These are phyloP conservation scores for Vigna nakashimae DNA, from an alignment of 306 rosid species.

Conservation along the genomic window DNA sequence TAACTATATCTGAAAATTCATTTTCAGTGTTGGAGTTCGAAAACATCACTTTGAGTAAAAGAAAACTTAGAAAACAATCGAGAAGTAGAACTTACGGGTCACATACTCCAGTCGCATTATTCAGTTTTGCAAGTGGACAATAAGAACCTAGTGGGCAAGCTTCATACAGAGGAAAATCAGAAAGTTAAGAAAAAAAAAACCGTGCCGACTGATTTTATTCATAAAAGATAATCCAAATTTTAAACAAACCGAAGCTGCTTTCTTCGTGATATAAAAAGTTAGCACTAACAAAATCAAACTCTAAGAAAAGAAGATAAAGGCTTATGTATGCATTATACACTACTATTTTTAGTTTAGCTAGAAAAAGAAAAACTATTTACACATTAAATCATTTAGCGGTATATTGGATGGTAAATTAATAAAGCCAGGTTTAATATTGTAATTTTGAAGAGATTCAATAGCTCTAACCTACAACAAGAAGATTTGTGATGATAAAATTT, in stretches of 20 bases:
- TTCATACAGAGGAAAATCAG: constrained; percentile 55
- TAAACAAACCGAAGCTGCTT: constrained; percentile 24
- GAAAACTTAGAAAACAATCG: constrained; percentile 30
- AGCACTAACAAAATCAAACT: background rate
- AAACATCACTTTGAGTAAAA: constrained; percentile 16
- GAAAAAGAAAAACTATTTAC: background rate
- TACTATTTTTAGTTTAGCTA: no score
- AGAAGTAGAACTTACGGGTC: constrained; percentile 74
- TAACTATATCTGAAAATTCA: constrained; percentile 72
- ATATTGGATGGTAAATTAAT: background rate
- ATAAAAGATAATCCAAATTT: background rate
- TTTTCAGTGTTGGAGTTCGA: constrained; percentile 39
- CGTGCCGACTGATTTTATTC: constrained; percentile 2
- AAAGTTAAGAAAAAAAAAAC: constrained; percentile 22
- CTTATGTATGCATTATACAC: no score
- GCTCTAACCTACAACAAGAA: background rate
- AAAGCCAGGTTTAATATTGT: background rate
- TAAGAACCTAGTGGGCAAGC: constrained; percentile 90
- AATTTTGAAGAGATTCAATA: constrained; percentile 7
- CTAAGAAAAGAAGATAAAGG: constrained; percentile 1
- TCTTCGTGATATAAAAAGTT: background rate
- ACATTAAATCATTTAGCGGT: constrained; percentile 3
- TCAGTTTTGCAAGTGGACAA: constrained; percentile 72
- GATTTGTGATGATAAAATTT: constrained; percentile 2
- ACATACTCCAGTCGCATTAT: constrained; percentile 67